Evolutionary conservation across 2,329 filamentous ascomycete genomes (phyloP).

Genomic region (Mariannaea elegans): DNA sequence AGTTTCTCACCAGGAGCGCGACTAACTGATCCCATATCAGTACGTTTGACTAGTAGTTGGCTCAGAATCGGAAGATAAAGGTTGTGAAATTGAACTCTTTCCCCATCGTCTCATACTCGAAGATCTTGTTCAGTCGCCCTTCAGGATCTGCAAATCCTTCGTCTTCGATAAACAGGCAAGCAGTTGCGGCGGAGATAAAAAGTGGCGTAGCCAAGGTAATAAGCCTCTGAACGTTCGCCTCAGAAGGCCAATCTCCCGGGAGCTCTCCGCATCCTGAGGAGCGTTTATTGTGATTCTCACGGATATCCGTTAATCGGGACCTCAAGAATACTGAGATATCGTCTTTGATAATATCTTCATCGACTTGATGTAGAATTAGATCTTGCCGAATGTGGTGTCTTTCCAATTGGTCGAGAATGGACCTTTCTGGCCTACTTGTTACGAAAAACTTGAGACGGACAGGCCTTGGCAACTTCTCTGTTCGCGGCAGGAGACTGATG

Average conservation of each 20-base stretch:
- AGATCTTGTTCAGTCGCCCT: conserved; percentile 36
- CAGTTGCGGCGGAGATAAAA: conserved; percentile 49
- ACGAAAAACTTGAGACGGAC: background rate
- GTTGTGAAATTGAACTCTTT: background rate
- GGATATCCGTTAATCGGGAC: conserved; percentile 43
- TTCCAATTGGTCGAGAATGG: conserved; percentile 47
- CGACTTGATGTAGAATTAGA: conserved; percentile 49
- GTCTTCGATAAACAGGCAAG: conserved; percentile 43
- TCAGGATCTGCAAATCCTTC: conserved; percentile 29
- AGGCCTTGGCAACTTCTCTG: background rate
- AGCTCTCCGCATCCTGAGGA: conserved; percentile 2
- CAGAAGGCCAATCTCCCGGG: conserved; percentile 14
- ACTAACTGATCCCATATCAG: no score
- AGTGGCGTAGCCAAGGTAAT: conserved; percentile 43
- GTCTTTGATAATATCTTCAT: conserved; percentile 43
- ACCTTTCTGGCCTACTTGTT: conserved; percentile 45
- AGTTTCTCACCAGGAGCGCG: background rate
- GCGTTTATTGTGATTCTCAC: conserved; percentile 33
- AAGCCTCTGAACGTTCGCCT: conserved; percentile 15
- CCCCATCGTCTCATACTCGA: conserved; percentile 34
- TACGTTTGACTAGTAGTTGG: no score
- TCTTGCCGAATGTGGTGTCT: conserved; percentile 11
- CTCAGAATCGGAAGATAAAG: background rate
- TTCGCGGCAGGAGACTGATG: background rate
- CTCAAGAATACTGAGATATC: conserved; percentile 50